Base-by-base conservation (phyloP, 2,329 filamentous ascomycete species). In the Leptodontidium sp. region DNA sequence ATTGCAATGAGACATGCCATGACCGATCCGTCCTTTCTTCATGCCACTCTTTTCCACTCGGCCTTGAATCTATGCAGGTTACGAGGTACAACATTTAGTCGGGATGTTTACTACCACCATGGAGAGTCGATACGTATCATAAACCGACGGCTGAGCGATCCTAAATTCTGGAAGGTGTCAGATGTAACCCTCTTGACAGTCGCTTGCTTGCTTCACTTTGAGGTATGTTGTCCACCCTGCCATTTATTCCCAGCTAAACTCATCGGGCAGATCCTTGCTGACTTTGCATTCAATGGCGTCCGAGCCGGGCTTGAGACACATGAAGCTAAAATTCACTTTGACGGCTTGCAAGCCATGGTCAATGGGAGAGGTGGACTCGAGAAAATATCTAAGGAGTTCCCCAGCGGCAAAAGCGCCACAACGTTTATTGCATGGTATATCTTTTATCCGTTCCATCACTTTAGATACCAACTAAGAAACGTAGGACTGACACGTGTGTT, bases 261-360 rank as follows among this genome's bases (percentile, higher is more conserved):
- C n/a, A 43, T 7, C 40, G 14, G 14, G 2, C 6, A 64, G 47
- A 55, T 55, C 21, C 50, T 55, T 38, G 35, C 47, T 3, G 61
- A 64, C 12, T 64, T 52, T 53, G 47, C 47, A 12, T 64, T 64
- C n/a, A 64, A 65, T 49, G 40, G 49, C 15, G 40, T 35, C 14
- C 24, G 50, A 45, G 53, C 52, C 15, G 62, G 62, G n/a, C 32
- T 55, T 11, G 62, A 65, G 21, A 55, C 49, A n/a, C 17, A 55
- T 29, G 62, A 57, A 35, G 50, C 52, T 26, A 68, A 58, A 21
- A 50, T 68, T 14, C 65, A 70, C 55, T 53, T 68, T 40, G 52
- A 66, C 38, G 68, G 68, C 11, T 50, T 70, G 4, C 65, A 70
- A 50, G 58, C 62, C n/a, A 65, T 70, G 49, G 63, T 70, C 21